Percentiles rank a stretch among this genome's conserved stretches.
These are phyloP conservation scores for Dothistroma septosporum DNA, from an alignment of 2,329 filamentous ascomycete genomes.

Conservation along the genomic window DNA sequence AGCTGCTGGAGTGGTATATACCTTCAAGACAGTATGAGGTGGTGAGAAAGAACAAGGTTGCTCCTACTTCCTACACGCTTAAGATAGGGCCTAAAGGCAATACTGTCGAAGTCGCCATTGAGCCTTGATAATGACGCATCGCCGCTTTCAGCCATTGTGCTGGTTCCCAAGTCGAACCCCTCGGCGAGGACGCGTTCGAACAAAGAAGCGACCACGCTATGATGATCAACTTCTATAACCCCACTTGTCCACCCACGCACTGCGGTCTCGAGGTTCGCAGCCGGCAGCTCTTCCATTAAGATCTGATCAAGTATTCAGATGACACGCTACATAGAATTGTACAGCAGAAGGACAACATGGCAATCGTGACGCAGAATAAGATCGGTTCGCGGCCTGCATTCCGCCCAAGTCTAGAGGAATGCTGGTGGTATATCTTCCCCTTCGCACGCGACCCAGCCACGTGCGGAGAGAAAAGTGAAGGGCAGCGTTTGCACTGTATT, in stretches of 20 bases:
- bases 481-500: too few species aligned
- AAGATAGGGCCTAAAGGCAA: background rate
- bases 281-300: background rate
- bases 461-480: too few species aligned
- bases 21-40: too few species aligned
- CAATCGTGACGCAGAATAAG: too few species aligned
- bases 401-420: background rate
- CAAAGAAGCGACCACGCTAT: background rate
- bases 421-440: too few species aligned
- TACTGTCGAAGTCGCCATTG: background rate
- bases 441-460: background rate
- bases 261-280: background rate
- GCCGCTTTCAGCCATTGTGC: background rate
- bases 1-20: background rate
- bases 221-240: background rate
- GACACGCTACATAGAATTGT: too few species aligned
- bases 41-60: background rate
- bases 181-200: background rate
- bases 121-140: background rate
- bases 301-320: background rate
- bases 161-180: background rate
- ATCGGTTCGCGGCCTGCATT: background rate
- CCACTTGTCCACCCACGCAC: background rate
- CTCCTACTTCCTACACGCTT: background rate
- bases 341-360: too few species aligned